Conservation (phyloP, 768 basidiomycete genomes). For the Podaxis sp. region DNA sequence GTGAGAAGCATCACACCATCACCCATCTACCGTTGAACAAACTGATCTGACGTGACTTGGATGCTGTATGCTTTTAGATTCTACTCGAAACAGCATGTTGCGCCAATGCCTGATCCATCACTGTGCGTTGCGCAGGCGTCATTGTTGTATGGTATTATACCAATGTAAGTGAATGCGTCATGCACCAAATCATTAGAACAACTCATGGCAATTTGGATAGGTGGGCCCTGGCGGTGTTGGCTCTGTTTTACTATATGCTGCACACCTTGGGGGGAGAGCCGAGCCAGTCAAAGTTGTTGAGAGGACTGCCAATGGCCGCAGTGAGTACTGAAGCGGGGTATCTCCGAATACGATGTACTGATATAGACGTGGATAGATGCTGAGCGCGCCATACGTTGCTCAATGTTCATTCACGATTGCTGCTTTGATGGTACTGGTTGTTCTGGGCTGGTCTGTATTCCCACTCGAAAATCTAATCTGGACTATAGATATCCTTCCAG, state of each 20-base stretch:
- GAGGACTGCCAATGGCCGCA: not conserved
- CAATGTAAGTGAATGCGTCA: constrained; percentile 26
- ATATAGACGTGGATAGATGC: constrained; percentile 21
- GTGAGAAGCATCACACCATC: constrained; percentile 21
- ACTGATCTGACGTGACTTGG: not conserved
- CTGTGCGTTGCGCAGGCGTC: constrained; percentile 43
- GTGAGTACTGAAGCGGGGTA: not conserved
- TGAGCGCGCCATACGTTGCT: constrained; percentile 29
- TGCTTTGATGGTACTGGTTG: constrained; percentile 21
- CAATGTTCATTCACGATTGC: constrained; percentile 25
- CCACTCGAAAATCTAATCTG: not conserved
- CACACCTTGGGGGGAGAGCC: constrained; percentile 19
- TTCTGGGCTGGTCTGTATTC: not conserved
- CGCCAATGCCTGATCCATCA: constrained; percentile 27
- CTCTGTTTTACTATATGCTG: constrained; percentile 28
- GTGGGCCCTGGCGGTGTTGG: constrained; percentile 34
- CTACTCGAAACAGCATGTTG: constrained; percentile 32
- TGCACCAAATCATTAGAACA: not conserved
- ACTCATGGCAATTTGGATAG: constrained; percentile 13
- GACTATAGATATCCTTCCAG: constrained; percentile 18
- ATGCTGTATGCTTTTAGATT: constrained; percentile 21
- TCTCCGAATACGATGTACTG: not conserved
- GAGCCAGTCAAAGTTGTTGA: constrained; percentile 16
- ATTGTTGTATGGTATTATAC: constrained; percentile 33
- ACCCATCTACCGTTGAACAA: not conserved